Base-by-base conservation (phyloP, 306 rosid genomes). In the Vigna reflexopilosa region DNA sequence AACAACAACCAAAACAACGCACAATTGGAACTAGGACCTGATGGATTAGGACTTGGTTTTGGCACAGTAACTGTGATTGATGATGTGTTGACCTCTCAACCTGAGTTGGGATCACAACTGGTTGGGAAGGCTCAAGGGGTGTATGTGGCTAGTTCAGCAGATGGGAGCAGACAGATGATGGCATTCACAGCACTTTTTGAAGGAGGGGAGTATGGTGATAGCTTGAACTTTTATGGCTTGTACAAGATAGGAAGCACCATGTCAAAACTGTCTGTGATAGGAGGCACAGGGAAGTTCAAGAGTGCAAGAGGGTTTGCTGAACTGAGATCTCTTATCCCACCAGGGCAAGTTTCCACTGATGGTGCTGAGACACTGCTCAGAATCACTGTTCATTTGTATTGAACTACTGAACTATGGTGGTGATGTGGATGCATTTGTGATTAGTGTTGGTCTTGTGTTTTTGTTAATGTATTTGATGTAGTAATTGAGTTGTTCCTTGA, bases 41-140 rank as follows among this genome's bases (percentile, higher is more conserved):
- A 93, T 74, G 93, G 95, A 0, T 3, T 93, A n/a, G 90, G 92
- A 42, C 80, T 93, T 0, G 98, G 97, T 5, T 93, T 91, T 32
- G 96, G 98, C 0, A 93, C 98, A 30, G 88, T 91, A 14, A 93
- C 92, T 0, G 93, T 83, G 62, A 87, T 91, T 32, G 98, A 93
- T 78, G 97, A 93, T 73, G 40, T 87, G 1, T 30, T 93, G n/a
- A 93, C 92, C 15, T 72, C 84, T 3, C 73, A 88, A 16, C 96
- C 87, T 2, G 97, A 91, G 73, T 26, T 91, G 67, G 98, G 92
- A 52, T 91, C 98, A 1, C 97, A 87, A 7, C 62, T 82, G 0
- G 62, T 93, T 26, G 93, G 93, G 40, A 85, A 81, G 74, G 93
- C 90, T 42, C 92, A 87, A 19, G 97, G 92, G 11, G 92, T 91